Evolutionary conservation across 1,284 basidiomycete genomes (phyloP), one percentile per base, ranked within the genome.

Genomic region (Cutaneotrichosporon cutaneum): DNA sequence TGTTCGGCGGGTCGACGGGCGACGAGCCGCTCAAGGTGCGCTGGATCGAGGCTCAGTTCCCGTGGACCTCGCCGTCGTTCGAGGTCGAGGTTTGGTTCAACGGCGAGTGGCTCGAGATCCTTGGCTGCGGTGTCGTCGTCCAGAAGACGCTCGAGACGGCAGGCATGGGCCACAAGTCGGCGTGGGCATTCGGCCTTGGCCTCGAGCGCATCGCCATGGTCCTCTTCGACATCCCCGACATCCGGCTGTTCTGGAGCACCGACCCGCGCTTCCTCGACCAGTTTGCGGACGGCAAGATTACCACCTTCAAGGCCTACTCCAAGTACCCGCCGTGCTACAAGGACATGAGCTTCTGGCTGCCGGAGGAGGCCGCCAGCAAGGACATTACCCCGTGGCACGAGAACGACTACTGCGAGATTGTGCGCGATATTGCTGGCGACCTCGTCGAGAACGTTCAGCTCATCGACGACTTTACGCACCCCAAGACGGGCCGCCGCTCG

Each of bases 161-260:
- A 45, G 93, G 85, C 62, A 86, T 93, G 4, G 81, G 85, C 0
- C 81, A 90, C 72, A 94, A 94, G 78, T 85, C 93, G 65, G 94
- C 94, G 26, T 99, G 96, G 96, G 96, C 96, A 0, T 99, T 98
- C 72, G 96, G 96, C 16, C 87, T 99, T 39, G 96, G 96, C 7
- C 84, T 99, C 50, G 96, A 99, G 76, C 87, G 96, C 26, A 96
- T 99, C 68, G 94, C 95, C 32, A 99, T 99, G 96, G 88, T 99
- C 64, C 85, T 99, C 57, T 99, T 90, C 81, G 90, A 88, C 18
- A 96, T 99, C 60, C 96, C 95, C 3, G 96, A 99, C 77, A 99
- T 99, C 73, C 90, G 96, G n/a, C 83, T 99, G 14, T 99, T 99
- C 84, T 99, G 96, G 96, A 94, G 94, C 2, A 79, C 82, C 56